Evolutionary conservation across 2,329 filamentous ascomycete genomes (phyloP), one percentile per base, ranked within the genome.

Genomic region (Periconia digitata): DNA sequence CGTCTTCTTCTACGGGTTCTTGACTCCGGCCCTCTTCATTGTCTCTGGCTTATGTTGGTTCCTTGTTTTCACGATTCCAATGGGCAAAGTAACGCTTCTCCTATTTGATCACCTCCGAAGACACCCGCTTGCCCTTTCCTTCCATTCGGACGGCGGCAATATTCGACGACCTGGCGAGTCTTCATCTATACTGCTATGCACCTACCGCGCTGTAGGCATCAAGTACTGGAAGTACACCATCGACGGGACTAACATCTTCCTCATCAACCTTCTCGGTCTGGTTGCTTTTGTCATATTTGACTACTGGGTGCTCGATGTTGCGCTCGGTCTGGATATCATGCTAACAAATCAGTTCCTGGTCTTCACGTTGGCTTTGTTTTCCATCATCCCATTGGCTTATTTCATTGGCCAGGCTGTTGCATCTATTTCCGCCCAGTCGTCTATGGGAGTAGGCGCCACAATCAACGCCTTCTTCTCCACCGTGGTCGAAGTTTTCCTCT

Each of bases 201-300:
- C 94, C 6, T 99, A 99, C 74, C 88, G 95, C 49, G 94, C 94
- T 37, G 92, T 95, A 12, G 94, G 94, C 12, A 79, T 85, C 58
- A 92, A 92, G 71, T 99, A 99, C 77, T 99, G 95, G 92, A 99
- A 99, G 74, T 99, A 99, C 74, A 99, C 94, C 3, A 80, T 99
- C 49, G 94, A 99, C 67, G 95, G 94, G 46, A 99, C 94, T 52
- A 99, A 99, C 74, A 95, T 99, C 67, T 97, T 99, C 75, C 84
- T 99, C 58, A 96, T 99, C 78, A 99, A 99, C 70, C 82, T 99
- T 48, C 90, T 97, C 75, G 87, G 85, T 12, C 83, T 99, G 16
- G 94, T 99, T n/a, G 76, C 89, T 20, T 96, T 99, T 66, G 89
- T 92, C 64, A 95, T 99, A 54, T 84, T 95, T 56, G 94, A 99